Conservation (phyloP, 345 rosid species). For the Citrus medica region DNA sequence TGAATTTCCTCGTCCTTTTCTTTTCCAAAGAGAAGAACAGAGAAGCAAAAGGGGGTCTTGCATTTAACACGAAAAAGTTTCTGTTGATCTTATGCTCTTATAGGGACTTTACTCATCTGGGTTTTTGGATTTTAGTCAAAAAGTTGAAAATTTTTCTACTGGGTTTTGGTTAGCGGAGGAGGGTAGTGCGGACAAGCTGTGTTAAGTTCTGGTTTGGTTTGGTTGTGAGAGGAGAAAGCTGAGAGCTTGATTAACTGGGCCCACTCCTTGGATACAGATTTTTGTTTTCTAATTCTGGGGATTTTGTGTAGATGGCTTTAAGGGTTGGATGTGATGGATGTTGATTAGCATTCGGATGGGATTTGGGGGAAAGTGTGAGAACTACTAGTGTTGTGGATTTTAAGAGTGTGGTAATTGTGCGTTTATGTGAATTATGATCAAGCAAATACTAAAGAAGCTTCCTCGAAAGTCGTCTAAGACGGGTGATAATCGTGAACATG, state of each 20-base stretch:
- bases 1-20: neutral
- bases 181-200: conserved; percentile 2
- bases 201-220: conserved; percentile 18
- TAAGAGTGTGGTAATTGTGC: conserved; percentile 11
- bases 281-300: conserved; percentile 5
- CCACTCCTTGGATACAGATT: neutral
- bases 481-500: conserved; percentile 51
- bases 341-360: conserved; percentile 8
- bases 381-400: conserved; percentile 15
- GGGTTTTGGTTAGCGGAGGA: conserved; percentile 12
- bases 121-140: conserved; percentile 5
- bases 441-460: conserved; percentile 77
- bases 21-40: conserved; percentile 7
- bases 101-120: conserved; percentile 21
- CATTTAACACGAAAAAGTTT: conserved; percentile 3
- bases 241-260: conserved; percentile 18
- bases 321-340: conserved; percentile 3
- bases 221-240: conserved; percentile 18
- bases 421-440: conserved; percentile 52
- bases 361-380: conserved; percentile 4
- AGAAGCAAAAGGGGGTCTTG: neutral
- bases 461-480: conserved; percentile 80
- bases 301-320: neutral
- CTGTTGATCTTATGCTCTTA: conserved; percentile 18
- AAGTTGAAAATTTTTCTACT: conserved; percentile 26